These are phyloP conservation scores for Blastocystis sp. DNA, from an alignment of 352 stramenopile species.

Conservation along the genomic window DNA sequence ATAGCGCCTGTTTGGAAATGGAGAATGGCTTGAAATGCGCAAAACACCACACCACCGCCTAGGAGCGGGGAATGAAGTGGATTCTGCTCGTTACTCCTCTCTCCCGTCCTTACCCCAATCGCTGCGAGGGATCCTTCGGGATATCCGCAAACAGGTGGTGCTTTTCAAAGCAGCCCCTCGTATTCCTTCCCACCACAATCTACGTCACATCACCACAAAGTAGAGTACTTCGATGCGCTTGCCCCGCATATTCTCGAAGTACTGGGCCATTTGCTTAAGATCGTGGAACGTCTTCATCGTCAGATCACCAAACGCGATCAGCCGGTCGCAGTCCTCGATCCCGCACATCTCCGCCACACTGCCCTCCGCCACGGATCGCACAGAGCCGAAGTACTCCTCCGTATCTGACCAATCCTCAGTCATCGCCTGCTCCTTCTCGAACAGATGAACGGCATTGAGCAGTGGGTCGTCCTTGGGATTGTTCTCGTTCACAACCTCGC, in stretches of 20 bases:
- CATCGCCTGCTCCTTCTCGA: not conserved
- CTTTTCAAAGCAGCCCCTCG: not conserved
- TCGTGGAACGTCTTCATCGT: not conserved
- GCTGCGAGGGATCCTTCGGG: not conserved
- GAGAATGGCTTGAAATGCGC: too few species aligned
- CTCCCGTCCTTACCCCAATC: not conserved
- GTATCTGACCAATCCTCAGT: not conserved
- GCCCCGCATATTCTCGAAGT: conserved; percentile 3
- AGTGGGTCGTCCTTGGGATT: not conserved
- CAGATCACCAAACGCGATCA: conserved; percentile 25
- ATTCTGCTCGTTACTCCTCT: not conserved
- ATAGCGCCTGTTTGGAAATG: too few species aligned
- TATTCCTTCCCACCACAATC: conserved; percentile 26
- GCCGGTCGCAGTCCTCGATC: conserved; percentile 38
- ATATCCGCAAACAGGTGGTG: not conserved
- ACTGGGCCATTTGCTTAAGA: conserved; percentile 32
- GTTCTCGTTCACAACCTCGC: not conserved
- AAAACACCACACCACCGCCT: not conserved
- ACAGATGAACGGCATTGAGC: not conserved
- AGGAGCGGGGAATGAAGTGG: conserved; percentile 19
- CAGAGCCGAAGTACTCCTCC: conserved; percentile 2
- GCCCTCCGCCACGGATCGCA: conserved; percentile 6
- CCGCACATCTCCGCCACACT: conserved; percentile 2
- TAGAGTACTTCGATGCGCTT: not conserved
- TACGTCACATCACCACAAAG: not conserved